Percentiles rank a stretch among this genome's conserved stretches.
Evolutionary conservation across 176 grass and related monocot species (phyloP).

Genomic region (Rhynchospora breviuscula): DNA sequence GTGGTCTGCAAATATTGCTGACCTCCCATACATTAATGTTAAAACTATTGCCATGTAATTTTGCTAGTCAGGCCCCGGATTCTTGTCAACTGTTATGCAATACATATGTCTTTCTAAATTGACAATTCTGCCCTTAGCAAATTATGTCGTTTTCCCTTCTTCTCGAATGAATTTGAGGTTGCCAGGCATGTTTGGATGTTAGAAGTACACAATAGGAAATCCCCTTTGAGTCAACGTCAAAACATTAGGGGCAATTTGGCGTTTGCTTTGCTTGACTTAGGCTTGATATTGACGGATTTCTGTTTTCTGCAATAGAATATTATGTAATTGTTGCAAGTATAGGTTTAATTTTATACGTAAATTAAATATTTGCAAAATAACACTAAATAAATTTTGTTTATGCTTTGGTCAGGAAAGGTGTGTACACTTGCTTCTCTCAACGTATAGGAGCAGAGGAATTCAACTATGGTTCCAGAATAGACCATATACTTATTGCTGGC

Average conservation of each 20-base stretch:
- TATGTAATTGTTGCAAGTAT: not conserved
- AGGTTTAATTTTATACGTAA: not conserved
- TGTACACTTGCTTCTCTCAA: constrained; percentile 89
- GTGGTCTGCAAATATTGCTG: not conserved
- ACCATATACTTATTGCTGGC: constrained; percentile 81
- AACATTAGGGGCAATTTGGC: not conserved
- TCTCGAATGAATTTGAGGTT: too few relatives aligned
- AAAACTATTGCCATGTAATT: not conserved
- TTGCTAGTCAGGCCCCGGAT: not conserved
- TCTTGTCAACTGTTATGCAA: not conserved
- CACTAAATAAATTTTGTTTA: not conserved
- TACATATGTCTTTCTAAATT: not conserved
- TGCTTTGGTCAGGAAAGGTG: constrained; percentile 41
- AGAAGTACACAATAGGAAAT: not conserved
- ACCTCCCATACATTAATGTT: not conserved
- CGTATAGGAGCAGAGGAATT: constrained; percentile 84
- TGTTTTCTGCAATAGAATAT: not conserved
- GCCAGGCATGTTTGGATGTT: not conserved
- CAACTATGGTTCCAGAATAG: constrained; percentile 95
- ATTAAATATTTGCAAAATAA: not conserved
- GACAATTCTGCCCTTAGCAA: not conserved
- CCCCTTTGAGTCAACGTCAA: not conserved
- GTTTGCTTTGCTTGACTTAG: not conserved
- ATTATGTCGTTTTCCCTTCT: not conserved
- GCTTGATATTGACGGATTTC: not conserved